Percentiles rank a stretch among this genome's conserved stretches.
Conservation (phyloP, 441 rosid species). For the California macrophylla region DNA sequence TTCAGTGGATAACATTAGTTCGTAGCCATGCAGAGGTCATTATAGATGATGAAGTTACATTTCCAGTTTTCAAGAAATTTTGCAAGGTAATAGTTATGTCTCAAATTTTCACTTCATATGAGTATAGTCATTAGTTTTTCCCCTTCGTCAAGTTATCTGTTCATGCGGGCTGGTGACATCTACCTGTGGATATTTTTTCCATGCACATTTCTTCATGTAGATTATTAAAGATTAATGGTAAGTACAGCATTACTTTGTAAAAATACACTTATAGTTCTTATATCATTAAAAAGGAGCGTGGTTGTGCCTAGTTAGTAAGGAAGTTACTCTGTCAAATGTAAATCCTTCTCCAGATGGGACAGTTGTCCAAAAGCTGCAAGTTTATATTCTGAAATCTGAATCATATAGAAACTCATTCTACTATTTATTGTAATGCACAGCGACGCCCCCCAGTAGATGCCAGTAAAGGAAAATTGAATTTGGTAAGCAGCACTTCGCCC, state of each 20-base stretch:
- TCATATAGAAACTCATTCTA: slow-evolving; percentile 2
- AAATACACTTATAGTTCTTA: neutral
- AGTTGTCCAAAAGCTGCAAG: neutral
- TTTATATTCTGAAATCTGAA: neutral
- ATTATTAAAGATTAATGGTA: neutral
- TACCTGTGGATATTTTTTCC: neutral
- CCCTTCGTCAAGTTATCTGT: slow-evolving; percentile 10
- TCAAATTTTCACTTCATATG: neutral
- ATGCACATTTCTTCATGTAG: neutral
- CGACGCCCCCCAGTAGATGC: slow-evolving; percentile 57
- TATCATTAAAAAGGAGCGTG: neutral
- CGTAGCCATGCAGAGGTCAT: slow-evolving; percentile 75
- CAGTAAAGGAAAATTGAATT: slow-evolving; percentile 45
- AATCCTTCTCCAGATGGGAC: neutral
- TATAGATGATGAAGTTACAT: slow-evolving; percentile 58
- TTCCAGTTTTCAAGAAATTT: slow-evolving; percentile 55
- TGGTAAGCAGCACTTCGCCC: slow-evolving; percentile 36
- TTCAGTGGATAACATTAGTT: slow-evolving; percentile 72
- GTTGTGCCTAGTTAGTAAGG: neutral
- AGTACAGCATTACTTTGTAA: neutral
- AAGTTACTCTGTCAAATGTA: neutral
- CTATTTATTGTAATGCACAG: slow-evolving; percentile 31
- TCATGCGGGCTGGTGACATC: slow-evolving; percentile 7
- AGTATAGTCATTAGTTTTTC: neutral
- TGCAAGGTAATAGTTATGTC: slow-evolving; percentile 56